Evolutionary conservation across 2,329 filamentous ascomycete genomes (phyloP).

Genomic region (Ascochyta pisi): DNA sequence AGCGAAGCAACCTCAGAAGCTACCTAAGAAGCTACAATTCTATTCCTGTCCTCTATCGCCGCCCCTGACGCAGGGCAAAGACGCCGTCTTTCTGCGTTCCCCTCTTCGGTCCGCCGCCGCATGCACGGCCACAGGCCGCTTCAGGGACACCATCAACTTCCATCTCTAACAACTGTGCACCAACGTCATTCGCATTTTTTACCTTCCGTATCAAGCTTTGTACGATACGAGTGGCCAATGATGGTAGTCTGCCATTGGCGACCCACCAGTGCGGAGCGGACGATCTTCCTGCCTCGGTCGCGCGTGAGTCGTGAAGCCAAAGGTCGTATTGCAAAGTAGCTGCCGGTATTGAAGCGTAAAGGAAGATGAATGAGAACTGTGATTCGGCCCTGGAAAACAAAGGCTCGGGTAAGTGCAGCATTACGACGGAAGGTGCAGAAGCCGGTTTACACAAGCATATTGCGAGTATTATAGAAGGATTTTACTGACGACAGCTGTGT

Average conservation of each 20-base stretch:
- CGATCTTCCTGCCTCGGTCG: constrained; percentile 8
- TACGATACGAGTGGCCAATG: constrained; percentile 11
- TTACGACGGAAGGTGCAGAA: constrained; percentile 10
- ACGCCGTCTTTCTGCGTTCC: constrained; percentile 12
- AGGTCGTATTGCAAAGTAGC: constrained; percentile 4
- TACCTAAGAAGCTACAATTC: constrained; percentile 1
- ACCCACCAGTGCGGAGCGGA: constrained; percentile 1
- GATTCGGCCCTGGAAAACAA: neutral
- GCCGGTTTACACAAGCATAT: constrained; percentile 11
- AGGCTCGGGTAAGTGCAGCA: neutral
- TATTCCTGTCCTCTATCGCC: constrained; percentile 9
- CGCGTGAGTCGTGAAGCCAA: neutral
- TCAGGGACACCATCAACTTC: neutral
- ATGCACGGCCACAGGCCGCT: constrained; percentile 13
- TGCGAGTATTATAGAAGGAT: neutral
- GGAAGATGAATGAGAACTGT: neutral
- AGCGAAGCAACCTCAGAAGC: constrained; percentile 4
- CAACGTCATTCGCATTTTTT: constrained; percentile 22
- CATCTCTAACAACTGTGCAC: constrained; percentile 4
- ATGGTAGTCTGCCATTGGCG: neutral
- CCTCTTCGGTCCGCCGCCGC: constrained; percentile 9
- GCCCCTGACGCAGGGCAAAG: constrained; percentile 11
- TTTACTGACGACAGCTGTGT: neutral
- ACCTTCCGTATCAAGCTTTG: constrained; percentile 6
- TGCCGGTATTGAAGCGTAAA: neutral